Evolutionary conservation across 352 stramenopile genomes (phyloP).

Genomic region (Pythium insidiosum): DNA sequence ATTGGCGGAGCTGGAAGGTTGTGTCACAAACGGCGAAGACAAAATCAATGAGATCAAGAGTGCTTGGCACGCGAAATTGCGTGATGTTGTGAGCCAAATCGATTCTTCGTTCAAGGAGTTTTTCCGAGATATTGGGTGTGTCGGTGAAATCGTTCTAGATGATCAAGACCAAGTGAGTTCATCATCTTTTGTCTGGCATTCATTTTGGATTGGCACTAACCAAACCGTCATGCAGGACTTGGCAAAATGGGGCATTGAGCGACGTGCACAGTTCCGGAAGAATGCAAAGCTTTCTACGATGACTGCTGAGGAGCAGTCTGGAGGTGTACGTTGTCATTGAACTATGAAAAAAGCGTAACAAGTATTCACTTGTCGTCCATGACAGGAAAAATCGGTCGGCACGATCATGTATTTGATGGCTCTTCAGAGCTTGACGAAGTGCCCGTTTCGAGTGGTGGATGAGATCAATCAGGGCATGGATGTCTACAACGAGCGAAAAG

Average conservation of each 20-base stretch:
- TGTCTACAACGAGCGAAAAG: slow-evolving; percentile 85
- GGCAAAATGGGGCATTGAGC: slow-evolving; percentile 84
- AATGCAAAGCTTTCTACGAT: slow-evolving; percentile 79
- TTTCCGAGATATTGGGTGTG: slow-evolving; percentile 81
- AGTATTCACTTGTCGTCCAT: too few relatives aligned
- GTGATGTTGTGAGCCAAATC: slow-evolving; percentile 69
- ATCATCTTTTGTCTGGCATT: too few relatives aligned
- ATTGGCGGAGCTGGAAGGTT: slow-evolving; percentile 48
- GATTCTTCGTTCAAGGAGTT: slow-evolving; percentile 79
- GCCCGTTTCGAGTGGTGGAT: slow-evolving; percentile 82
- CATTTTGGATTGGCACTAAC: neutral
- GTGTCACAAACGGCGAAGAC: slow-evolving; percentile 53
- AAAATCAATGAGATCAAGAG: slow-evolving; percentile 71
- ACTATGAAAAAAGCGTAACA: neutral
- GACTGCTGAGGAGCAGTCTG: slow-evolving; percentile 82
- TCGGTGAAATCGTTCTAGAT: slow-evolving; percentile 76
- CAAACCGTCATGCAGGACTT: slow-evolving; percentile 37
- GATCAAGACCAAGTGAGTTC: slow-evolving; percentile 51
- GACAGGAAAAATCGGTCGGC: slow-evolving; percentile 83
- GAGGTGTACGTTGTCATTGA: slow-evolving; percentile 45
- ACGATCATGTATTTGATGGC: slow-evolving; percentile 92
- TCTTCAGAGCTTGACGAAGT: slow-evolving; percentile 81
- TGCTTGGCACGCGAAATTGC: slow-evolving; percentile 59
- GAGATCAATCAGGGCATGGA: slow-evolving; percentile 90
- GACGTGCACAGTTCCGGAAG: slow-evolving; percentile 79